phyloP scores from a whole-genome alignment of 1,284 basidiomycete genomes.

The Amylostereum chailletii region DNA sequence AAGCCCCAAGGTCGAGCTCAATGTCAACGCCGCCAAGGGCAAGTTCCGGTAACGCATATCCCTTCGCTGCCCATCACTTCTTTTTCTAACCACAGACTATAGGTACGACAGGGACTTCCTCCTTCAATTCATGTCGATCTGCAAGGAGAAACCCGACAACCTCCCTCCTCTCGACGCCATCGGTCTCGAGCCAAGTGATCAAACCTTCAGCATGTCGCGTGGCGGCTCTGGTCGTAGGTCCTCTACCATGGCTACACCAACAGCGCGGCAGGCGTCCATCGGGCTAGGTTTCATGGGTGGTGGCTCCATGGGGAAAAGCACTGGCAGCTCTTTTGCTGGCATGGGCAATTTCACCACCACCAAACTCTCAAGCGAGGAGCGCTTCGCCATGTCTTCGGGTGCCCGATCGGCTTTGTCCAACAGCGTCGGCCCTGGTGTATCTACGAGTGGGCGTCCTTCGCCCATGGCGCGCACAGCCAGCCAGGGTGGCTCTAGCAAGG shows the following conservation, averaged over 20 bases:
- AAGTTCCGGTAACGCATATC: conserved; percentile 70
- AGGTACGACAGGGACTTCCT: conserved; percentile 98
- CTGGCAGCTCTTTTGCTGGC: conserved; percentile 45
- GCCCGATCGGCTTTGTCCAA: conserved; percentile 37
- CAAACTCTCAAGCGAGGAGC: conserved; percentile 63
- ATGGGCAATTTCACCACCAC: conserved; percentile 32
- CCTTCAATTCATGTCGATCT: conserved; percentile 93
- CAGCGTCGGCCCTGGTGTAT: conserved; percentile 34
- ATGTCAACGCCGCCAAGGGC: conserved; percentile 75
- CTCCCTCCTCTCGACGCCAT: conserved; percentile 88
- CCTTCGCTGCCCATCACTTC: neutral
- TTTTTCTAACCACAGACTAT: neutral
- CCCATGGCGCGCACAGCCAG: conserved; percentile 70
- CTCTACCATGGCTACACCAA: conserved; percentile 30
- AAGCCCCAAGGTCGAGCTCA: conserved; percentile 83
- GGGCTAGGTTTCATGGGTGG: conserved; percentile 44
- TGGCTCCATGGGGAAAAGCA: conserved; percentile 61
- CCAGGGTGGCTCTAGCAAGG: conserved; percentile 56
- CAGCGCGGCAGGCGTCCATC: conserved; percentile 40
- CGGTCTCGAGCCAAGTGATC: conserved; percentile 77
- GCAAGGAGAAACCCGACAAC: conserved; percentile 89
- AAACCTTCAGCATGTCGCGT: conserved; percentile 44
- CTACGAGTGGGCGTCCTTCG: conserved; percentile 30
- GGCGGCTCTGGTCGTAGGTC: conserved; percentile 53
- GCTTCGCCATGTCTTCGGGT: conserved; percentile 38